Evolutionary conservation across 1,284 basidiomycete species (phyloP).

Genomic region (Schizophyllum amplum): DNA sequence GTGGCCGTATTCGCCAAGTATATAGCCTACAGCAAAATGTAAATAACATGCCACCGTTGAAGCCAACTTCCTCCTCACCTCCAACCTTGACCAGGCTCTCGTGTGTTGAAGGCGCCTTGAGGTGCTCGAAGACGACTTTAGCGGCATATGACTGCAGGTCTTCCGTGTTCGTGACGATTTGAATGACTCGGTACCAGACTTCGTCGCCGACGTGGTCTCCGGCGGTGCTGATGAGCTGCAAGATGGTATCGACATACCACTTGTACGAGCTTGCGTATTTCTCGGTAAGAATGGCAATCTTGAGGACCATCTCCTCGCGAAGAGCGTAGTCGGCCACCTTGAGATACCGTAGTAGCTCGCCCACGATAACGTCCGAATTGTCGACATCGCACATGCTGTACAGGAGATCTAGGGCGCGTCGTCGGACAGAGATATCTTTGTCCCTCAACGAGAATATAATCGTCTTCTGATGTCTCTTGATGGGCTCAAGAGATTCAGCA

Average conservation of each 20-base stretch:
- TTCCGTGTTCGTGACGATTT: constrained; percentile 98
- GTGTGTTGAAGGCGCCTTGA: constrained; percentile 85
- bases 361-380: constrained; percentile 93
- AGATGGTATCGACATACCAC: constrained; percentile 95
- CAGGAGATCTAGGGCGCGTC: constrained; percentile 89
- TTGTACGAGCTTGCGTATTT: constrained; percentile 93
- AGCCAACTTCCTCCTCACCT: constrained; percentile 38
- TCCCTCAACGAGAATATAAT: constrained; percentile 88
- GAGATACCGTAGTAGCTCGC: constrained; percentile 88
- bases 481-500: constrained; percentile 81
- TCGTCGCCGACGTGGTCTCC: constrained; percentile 98
- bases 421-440: constrained; percentile 94
- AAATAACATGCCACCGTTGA: background rate
- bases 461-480: constrained; percentile 94
- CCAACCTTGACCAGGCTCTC: constrained; percentile 98
- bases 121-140: constrained; percentile 86
- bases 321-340: constrained; percentile 93
- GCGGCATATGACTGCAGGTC: constrained; percentile 95
- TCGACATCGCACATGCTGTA: constrained; percentile 99
- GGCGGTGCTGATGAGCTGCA: constrained; percentile 92
- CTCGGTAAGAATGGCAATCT: constrained; percentile 97
- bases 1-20: constrained; percentile 96
- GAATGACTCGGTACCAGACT: constrained; percentile 98
- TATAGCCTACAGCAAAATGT: constrained; percentile 58
- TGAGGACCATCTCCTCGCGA: constrained; percentile 96